Conservation (phyloP, 1,284 basidiomycete genomes). For the Agroathelia rolfsii region DNA sequence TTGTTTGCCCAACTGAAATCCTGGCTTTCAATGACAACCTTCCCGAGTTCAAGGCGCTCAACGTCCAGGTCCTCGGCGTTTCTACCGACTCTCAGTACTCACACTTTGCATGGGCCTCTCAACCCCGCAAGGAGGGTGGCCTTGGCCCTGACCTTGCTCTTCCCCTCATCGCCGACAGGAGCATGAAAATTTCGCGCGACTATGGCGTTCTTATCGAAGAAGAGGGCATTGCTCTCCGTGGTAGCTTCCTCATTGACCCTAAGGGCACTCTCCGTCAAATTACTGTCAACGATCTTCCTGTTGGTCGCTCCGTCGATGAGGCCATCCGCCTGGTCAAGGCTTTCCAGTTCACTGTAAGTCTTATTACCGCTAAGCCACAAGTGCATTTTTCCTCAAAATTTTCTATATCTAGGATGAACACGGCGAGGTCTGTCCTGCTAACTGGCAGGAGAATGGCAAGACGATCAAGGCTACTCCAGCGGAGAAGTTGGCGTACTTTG, state of each 20-base stretch:
- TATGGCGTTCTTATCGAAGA: constrained; percentile 85
- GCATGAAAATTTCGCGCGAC: constrained; percentile 58
- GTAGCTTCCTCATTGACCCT: constrained; percentile 85
- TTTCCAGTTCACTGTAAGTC: constrained; percentile 76
- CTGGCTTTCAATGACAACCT: constrained; percentile 86
- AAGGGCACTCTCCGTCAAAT: constrained; percentile 77
- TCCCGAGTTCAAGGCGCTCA: constrained; percentile 59
- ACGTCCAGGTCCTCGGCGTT: constrained; percentile 71
- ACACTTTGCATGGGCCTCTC: constrained; percentile 80
- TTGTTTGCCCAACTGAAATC: constrained; percentile 90
- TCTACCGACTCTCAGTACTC: constrained; percentile 87
- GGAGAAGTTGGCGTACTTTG: constrained; percentile 71
- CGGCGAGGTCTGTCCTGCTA: constrained; percentile 85
- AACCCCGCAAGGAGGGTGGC: constrained; percentile 74
- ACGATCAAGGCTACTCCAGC: constrained; percentile 74
- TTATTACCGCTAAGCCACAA: constrained; percentile 4
- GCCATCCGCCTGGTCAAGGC: constrained; percentile 83
- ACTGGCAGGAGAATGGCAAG: constrained; percentile 70
- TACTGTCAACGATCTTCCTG: constrained; percentile 83
- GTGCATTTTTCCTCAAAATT: background rate
- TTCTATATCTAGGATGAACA: constrained; percentile 53
- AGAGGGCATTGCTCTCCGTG: constrained; percentile 77
- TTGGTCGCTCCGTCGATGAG: constrained; percentile 86
- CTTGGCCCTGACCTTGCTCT: constrained; percentile 81
- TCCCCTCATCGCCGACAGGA: constrained; percentile 66